phyloP scores from a whole-genome alignment of 1,284 basidiomycete genomes.

The Xerocomus nothofagi region DNA sequence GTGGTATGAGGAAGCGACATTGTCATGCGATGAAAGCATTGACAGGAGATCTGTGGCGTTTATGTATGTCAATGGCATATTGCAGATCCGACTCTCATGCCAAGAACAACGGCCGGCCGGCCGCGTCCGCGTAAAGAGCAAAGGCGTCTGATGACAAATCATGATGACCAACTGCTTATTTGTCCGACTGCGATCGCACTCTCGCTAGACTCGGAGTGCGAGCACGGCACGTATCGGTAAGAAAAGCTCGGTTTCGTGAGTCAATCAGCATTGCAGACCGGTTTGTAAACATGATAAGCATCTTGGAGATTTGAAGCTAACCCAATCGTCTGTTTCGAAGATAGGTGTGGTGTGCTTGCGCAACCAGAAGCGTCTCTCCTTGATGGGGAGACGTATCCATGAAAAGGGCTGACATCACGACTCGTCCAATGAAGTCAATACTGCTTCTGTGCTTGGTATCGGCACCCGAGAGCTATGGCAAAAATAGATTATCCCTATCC shows the following conservation, averaged over 20 bases:
- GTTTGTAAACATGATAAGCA: no score
- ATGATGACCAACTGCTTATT: not conserved
- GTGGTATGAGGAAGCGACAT: slow-evolving; percentile 28
- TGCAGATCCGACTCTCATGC: no score
- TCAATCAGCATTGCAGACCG: no score
- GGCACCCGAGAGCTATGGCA: accelerated
- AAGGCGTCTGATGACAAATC: slow-evolving; percentile 5
- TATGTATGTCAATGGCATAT: slow-evolving; percentile 9
- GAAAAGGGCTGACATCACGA: not conserved
- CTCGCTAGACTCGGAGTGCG: no score
- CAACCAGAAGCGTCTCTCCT: slow-evolving; percentile 4
- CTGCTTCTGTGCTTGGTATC: slow-evolving; percentile 14
- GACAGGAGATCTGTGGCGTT: not conserved
- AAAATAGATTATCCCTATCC: slow-evolving; percentile 2
- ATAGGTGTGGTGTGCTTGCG: not conserved
- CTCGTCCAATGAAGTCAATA: slow-evolving; percentile 3
- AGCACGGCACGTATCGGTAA: no score
- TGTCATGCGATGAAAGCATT: not conserved
- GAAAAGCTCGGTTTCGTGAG: no score
- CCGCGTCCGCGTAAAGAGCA: no score
- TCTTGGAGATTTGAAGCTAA: slow-evolving; percentile 6
- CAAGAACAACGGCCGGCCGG: no score
- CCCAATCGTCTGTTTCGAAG: not conserved
- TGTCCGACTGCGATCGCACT: not conserved
- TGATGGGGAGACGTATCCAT: slow-evolving; percentile 17